Evolutionary conservation across 306 rosid genomes (phyloP).

Genomic region (Citrullus amarus): DNA sequence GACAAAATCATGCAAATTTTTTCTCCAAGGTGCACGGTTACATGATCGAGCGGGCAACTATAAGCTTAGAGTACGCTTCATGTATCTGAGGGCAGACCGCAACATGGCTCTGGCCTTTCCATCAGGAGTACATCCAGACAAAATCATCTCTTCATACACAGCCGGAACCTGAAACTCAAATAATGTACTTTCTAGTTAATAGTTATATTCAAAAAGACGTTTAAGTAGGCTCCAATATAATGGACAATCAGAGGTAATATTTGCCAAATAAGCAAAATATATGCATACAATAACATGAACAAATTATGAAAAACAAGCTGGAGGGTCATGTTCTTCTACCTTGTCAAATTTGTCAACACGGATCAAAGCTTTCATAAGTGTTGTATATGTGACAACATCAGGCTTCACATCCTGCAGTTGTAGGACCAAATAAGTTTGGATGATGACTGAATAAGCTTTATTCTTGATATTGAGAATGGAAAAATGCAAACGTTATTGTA

Average conservation of each 20-base stretch:
- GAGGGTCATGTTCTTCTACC: constrained; percentile 25
- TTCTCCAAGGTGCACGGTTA: constrained; percentile 4
- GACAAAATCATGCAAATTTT: constrained; percentile 7
- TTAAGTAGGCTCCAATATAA: neutral
- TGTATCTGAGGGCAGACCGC: constrained; percentile 83
- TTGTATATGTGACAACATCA: constrained; percentile 91
- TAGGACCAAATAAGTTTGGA: constrained; percentile 7
- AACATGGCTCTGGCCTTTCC: constrained; percentile 87
- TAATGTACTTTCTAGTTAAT: neutral
- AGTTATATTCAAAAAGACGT: neutral
- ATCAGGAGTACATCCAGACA: constrained; percentile 74
- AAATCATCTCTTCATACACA: constrained; percentile 88
- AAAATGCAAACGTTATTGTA: neutral
- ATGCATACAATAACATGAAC: neutral
- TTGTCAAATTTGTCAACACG: constrained; percentile 64
- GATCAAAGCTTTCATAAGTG: constrained; percentile 82
- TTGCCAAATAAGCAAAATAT: neutral
- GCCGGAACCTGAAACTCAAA: constrained; percentile 72
- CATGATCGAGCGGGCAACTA: constrained; percentile 17
- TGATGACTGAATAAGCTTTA: neutral
- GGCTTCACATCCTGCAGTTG: constrained; percentile 64
- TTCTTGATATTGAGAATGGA: neutral
- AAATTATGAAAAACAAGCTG: neutral
- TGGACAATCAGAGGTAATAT: neutral
- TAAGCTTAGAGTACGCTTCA: constrained; percentile 56